A percentile compares a stretch with the other conserved stretches of the same genome.
These are phyloP conservation scores for Lachancea meyersii DNA, from an alignment of 805 yeast species.

Conservation along the genomic window DNA sequence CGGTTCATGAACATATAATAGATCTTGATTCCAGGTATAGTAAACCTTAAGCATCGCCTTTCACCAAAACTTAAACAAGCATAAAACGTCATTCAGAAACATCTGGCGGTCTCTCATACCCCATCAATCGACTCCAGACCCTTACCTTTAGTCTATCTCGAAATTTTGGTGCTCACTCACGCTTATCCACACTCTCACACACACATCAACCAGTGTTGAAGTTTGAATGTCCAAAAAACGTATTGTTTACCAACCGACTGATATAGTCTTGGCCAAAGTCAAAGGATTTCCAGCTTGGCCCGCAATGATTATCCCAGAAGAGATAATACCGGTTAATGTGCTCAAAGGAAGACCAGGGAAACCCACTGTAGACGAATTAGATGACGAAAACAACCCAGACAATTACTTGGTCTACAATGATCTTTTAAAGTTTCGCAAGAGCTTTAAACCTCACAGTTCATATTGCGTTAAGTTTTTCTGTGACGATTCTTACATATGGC, in stretches of 20 bases:
- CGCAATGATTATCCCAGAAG: conserved; percentile 64
- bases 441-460: conserved; percentile 11
- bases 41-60: too few relatives aligned
- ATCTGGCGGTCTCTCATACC: too few relatives aligned
- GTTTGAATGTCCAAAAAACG: conserved; percentile 13
- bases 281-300: conserved; percentile 93
- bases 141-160: too few relatives aligned
- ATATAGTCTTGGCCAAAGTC: conserved; percentile 66
- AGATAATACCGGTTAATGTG: conserved; percentile 54
- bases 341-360: conserved; percentile 17
- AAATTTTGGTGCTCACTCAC: too few relatives aligned
- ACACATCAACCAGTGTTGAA: too few relatives aligned
- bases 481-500: conserved; percentile 33
- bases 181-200: too few relatives aligned
- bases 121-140: too few relatives aligned
- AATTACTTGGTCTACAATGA: conserved; percentile 23
- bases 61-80: too few relatives aligned
- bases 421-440: conserved; percentile 23
- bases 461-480: conserved; percentile 32
- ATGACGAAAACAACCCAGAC: conserved; percentile 13
- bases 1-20: too few relatives aligned
- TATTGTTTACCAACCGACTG: conserved; percentile 39
- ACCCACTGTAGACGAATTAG: conserved; percentile 13
- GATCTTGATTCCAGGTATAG: too few relatives aligned
- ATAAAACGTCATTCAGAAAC: too few relatives aligned